These are phyloP conservation scores for Eucalyptus coolabah DNA, from an alignment of 345 rosid genomes.

Conservation along the genomic window DNA sequence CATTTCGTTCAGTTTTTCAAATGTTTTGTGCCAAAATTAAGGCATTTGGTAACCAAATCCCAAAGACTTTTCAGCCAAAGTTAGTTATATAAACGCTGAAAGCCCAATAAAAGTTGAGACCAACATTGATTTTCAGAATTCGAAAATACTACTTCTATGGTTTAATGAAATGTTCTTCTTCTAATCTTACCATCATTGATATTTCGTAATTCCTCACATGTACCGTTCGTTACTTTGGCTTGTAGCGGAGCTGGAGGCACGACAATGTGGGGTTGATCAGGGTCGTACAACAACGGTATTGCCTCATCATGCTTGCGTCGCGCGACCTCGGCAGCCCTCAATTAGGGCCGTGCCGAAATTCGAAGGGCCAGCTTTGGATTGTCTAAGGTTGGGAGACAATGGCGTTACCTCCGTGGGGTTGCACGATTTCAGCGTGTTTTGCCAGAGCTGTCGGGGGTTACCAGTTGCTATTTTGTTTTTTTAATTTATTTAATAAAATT, in stretches of 20 bases:
- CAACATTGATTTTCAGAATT: not conserved
- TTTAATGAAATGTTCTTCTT: not conserved
- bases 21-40: not conserved
- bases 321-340: not conserved
- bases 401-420: too few relatives aligned
- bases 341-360: not conserved
- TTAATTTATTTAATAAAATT: too few relatives aligned
- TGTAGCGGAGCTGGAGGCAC: not conserved
- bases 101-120: not conserved
- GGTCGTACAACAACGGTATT: not conserved
- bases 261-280: not conserved
- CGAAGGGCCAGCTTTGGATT: not conserved
- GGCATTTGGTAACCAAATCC: not conserved
- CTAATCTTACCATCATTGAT: not conserved
- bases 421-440: not conserved
- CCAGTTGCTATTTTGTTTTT: not conserved
- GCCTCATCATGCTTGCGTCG: not conserved
- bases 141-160: not conserved
- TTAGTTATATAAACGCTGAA: not conserved
- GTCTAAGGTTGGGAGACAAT: not conserved
- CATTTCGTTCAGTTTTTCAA: not conserved
- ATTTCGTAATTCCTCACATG: not conserved
- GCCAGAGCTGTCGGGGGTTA: not conserved
- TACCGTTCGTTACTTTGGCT: too few relatives aligned
- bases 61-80: not conserved